These are phyloP conservation scores for Brassica nigra DNA, from an alignment of 345 rosid species.

Conservation along the genomic window DNA sequence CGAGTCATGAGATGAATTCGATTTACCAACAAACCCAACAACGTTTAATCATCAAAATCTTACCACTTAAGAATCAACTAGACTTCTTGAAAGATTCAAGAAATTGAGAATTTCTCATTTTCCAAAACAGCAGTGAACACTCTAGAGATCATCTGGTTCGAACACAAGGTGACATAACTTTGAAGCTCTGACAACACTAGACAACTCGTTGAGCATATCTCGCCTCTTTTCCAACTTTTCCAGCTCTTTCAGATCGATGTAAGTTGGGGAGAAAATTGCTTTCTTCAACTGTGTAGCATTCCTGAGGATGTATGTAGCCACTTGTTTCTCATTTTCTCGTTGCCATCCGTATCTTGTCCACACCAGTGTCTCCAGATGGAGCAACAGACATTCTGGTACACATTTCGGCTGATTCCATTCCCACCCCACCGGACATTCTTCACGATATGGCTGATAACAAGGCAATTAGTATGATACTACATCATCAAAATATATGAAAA, in stretches of 20 bases:
- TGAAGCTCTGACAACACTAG: background rate
- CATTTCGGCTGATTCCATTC: background rate
- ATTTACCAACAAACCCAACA: too few species aligned
- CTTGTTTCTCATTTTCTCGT: conserved; percentile 14
- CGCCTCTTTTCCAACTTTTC: background rate
- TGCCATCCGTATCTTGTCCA: background rate
- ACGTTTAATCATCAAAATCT: background rate
- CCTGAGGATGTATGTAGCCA: conserved; percentile 9
- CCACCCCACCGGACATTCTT: background rate
- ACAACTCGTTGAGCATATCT: background rate
- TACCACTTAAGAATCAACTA: background rate
- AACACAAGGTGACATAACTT: background rate
- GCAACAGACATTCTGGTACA: conserved; percentile 17
- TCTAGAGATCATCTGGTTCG: background rate
- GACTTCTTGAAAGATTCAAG: background rate
- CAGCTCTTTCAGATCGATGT: background rate
- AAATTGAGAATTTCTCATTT: background rate
- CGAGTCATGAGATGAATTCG: too few species aligned
- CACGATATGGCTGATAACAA: background rate
- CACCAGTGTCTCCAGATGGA: conserved; percentile 6
- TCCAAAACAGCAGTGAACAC: background rate
- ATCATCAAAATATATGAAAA: background rate
- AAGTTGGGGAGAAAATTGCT: background rate
- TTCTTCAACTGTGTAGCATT: background rate
- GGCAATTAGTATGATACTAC: background rate